Percentiles rank a stretch among this genome's conserved stretches.
Conservation (phyloP, 768 basidiomycete genomes). For the Filobasidium wieringae region DNA sequence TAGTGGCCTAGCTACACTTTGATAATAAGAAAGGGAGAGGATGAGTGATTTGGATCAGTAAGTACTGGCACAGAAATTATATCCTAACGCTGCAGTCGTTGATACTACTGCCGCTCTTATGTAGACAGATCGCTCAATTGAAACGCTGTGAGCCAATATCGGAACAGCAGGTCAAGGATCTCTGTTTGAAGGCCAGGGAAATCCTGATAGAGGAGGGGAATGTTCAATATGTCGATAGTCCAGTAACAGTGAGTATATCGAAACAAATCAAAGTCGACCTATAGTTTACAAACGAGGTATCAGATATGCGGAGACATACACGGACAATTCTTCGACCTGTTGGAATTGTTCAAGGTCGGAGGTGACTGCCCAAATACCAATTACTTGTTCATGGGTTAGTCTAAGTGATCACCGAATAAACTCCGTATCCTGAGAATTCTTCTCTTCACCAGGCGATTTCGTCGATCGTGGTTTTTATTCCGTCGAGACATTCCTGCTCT, state of each 20-base stretch:
- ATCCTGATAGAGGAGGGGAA: conserved; percentile 96
- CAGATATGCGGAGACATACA: conserved; percentile 74
- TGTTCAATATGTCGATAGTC: conserved; percentile 88
- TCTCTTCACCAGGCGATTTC: conserved; percentile 66
- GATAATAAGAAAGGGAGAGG: too few species aligned
- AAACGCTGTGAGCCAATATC: conserved; percentile 82
- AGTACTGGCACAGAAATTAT: background rate
- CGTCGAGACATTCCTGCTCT: conserved; percentile 80
- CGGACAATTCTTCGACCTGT: conserved; percentile 92
- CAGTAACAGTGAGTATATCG: conserved; percentile 53
- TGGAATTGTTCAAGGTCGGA: conserved; percentile 72
- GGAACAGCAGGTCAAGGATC: conserved; percentile 85
- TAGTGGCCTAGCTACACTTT: too few species aligned
- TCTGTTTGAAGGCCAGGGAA: conserved; percentile 92
- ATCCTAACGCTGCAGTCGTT: background rate
- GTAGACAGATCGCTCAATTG: conserved; percentile 10
- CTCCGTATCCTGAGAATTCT: background rate
- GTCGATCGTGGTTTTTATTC: conserved; percentile 95
- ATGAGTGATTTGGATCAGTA: conserved; percentile 14
- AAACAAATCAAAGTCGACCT: background rate
- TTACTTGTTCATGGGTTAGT: conserved; percentile 74
- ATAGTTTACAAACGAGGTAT: too few species aligned
- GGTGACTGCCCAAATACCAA: conserved; percentile 79
- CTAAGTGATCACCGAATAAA: background rate
- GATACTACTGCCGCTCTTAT: too few species aligned